A percentile compares a stretch with the other conserved stretches of the same genome.
Conservation (phyloP, 164 flowering plant genomes). For the Vitis riparia region DNA sequence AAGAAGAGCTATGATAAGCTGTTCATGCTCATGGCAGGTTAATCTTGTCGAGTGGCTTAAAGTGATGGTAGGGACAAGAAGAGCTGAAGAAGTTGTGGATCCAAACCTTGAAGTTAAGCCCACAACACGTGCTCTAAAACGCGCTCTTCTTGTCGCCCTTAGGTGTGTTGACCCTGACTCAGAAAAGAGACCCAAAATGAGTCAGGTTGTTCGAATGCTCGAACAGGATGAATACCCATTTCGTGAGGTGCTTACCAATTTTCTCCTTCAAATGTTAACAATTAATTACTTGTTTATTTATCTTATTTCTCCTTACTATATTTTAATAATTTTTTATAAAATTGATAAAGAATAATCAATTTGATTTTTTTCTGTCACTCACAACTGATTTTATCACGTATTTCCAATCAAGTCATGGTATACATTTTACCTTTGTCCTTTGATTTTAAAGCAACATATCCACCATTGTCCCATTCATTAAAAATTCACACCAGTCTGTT, state of each 20-base stretch:
- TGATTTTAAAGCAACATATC: no score
- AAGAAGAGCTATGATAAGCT: neutral
- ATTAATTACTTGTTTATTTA: neutral
- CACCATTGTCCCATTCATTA: no score
- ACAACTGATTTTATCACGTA: no score
- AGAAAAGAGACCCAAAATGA: constrained; percentile 73
- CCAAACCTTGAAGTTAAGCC: constrained; percentile 60
- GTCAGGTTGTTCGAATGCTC: constrained; percentile 71
- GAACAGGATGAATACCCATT: constrained; percentile 65
- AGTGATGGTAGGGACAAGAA: constrained; percentile 71
- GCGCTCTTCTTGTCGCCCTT: constrained; percentile 62
- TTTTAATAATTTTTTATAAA: neutral
- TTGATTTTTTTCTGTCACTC: no score
- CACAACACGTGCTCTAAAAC: constrained; percentile 58
- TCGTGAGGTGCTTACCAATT: constrained; percentile 48
- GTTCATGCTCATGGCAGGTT: constrained; percentile 36
- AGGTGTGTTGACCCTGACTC: constrained; percentile 76
- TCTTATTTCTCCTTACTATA: neutral
- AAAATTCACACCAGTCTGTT: no score
- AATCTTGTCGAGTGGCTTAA: constrained; percentile 86
- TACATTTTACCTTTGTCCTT: no score
- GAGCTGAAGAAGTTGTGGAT: constrained; percentile 77
- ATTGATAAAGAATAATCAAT: no score
- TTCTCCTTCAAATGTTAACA: neutral
- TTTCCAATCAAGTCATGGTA: no score